These are phyloP conservation scores for Backusella luteola DNA, from an alignment of 192 early-diverging fungal species.

Conservation along the genomic window DNA sequence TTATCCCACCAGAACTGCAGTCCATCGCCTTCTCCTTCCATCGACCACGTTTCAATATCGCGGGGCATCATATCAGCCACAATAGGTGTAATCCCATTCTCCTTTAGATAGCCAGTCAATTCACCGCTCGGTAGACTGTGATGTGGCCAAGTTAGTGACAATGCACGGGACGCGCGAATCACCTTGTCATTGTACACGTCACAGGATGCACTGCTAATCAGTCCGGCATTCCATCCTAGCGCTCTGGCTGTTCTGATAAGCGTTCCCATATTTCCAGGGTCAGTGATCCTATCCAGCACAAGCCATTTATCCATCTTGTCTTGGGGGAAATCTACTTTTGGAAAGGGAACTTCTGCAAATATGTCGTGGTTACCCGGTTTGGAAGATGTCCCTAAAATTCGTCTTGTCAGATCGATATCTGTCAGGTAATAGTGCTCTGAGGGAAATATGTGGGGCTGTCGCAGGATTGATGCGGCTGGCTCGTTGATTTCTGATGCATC, in stretches of 20 bases:
- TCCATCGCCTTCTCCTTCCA: not conserved
- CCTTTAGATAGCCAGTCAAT: slow-evolving; percentile 19
- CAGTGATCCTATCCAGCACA: slow-evolving; percentile 43
- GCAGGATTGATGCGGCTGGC: slow-evolving; percentile 19
- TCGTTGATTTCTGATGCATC: slow-evolving; percentile 18
- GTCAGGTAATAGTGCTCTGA: slow-evolving; percentile 43
- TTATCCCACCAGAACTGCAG: slow-evolving; percentile 27
- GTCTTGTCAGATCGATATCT: slow-evolving; percentile 35
- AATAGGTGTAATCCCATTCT: slow-evolving; percentile 30
- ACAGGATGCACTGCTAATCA: slow-evolving; percentile 38
- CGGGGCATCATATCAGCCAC: slow-evolving; percentile 48
- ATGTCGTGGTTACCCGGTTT: slow-evolving; percentile 38
- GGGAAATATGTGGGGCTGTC: slow-evolving; percentile 24
- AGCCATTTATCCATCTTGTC: slow-evolving; percentile 21
- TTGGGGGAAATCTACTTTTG: slow-evolving; percentile 19
- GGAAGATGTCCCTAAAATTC: slow-evolving; percentile 49
- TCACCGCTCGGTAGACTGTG: slow-evolving; percentile 13
- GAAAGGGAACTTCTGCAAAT: slow-evolving; percentile 46
- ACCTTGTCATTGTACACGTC: slow-evolving; percentile 51
- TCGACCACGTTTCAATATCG: slow-evolving; percentile 4
- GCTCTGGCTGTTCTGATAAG: slow-evolving; percentile 47
- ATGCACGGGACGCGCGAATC: slow-evolving; percentile 42
- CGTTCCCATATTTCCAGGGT: slow-evolving; percentile 47
- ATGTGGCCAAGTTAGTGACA: slow-evolving; percentile 39
- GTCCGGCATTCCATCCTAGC: slow-evolving; percentile 41